Percentiles rank a stretch among this genome's conserved stretches.
phyloP scores from a whole-genome alignment of 1,284 basidiomycete genomes.

The Ustilago nuda region DNA sequence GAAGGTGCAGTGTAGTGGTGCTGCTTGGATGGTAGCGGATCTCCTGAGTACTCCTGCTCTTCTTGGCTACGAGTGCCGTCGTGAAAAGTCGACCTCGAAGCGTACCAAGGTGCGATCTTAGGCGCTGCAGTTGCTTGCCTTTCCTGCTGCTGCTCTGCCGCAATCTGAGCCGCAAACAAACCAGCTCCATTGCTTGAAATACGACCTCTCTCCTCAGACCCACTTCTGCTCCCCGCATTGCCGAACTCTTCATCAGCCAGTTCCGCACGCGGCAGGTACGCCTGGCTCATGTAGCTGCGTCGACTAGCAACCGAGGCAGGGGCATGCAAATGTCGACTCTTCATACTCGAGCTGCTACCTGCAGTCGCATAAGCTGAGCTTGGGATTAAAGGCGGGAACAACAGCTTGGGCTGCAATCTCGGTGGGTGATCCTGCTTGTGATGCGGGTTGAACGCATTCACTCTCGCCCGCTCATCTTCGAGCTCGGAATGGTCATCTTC shows the following conservation, averaged over 20 bases:
- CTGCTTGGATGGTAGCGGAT: background rate
- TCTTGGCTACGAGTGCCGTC: background rate
- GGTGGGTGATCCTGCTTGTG: constrained; percentile 32
- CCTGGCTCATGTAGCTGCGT: background rate
- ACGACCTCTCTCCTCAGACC: constrained; percentile 8
- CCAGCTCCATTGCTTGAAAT: constrained; percentile 21
- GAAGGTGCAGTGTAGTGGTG: constrained; percentile 7
- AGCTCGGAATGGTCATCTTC: constrained; percentile 49
- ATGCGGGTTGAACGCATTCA: constrained; percentile 35
- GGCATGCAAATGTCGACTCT: background rate
- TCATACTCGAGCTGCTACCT: background rate
- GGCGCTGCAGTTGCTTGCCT: constrained; percentile 1
- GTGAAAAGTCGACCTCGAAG: background rate
- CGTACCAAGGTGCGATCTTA: background rate
- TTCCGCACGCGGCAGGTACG: constrained; percentile 13
- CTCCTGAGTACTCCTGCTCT: background rate
- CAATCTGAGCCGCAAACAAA: constrained; percentile 36
- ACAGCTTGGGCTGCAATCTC: constrained; percentile 41
- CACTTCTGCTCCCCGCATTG: constrained; percentile 12
- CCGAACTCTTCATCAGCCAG: constrained; percentile 21
- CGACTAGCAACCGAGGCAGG: background rate
- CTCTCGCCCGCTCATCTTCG: constrained; percentile 20
- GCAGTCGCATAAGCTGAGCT: background rate
- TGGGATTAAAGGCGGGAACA: constrained; percentile 35
- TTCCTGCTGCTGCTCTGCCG: constrained; percentile 17